Conservation (phyloP, 2,329 filamentous ascomycete species). For the Domatiomyces catenatus region DNA sequence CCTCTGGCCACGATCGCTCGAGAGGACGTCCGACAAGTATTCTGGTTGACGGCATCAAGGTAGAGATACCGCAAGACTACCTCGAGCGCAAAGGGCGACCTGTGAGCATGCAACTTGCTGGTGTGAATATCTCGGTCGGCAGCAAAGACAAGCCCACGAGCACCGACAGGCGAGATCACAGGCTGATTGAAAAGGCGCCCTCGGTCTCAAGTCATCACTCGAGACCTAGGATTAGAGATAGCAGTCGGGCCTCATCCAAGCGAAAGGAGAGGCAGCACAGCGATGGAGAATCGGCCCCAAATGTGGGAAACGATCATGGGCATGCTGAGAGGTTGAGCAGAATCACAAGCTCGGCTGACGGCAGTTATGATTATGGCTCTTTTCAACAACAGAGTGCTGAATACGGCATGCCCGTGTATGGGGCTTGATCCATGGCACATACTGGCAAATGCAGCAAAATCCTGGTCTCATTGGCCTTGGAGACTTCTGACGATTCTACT, state of each 20-base stretch:
- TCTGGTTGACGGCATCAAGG: conserved; percentile 7
- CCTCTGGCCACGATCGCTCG: conserved; percentile 11
- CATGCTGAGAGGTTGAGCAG: too few relatives aligned
- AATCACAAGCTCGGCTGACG: background rate
- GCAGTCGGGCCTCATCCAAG: conserved; percentile 5
- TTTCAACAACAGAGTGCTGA: conserved; percentile 9
- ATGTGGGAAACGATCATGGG: background rate
- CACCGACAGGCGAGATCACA: conserved; percentile 10
- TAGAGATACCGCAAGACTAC: conserved; percentile 11
- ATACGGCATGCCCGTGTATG: conserved; percentile 1
- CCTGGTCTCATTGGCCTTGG: background rate
- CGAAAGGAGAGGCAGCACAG: background rate
- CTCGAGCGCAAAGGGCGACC: conserved; percentile 8
- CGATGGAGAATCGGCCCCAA: background rate
- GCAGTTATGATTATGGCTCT: conserved; percentile 2
- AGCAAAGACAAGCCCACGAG: background rate
- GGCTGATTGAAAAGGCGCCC: conserved; percentile 10
- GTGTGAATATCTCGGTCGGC: conserved; percentile 5
- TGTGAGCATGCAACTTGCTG: conserved; percentile 10
- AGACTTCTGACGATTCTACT: background rate
- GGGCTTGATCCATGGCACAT: background rate
- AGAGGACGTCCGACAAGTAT: conserved; percentile 8
- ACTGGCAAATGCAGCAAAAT: background rate
- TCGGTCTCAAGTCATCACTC: conserved; percentile 9
- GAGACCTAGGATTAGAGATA: conserved; percentile 7